Evolutionary conservation across 805 yeast genomes (phyloP), one percentile per base, ranked within the genome.

Genomic region (Yamadazyma endophytica): DNA sequence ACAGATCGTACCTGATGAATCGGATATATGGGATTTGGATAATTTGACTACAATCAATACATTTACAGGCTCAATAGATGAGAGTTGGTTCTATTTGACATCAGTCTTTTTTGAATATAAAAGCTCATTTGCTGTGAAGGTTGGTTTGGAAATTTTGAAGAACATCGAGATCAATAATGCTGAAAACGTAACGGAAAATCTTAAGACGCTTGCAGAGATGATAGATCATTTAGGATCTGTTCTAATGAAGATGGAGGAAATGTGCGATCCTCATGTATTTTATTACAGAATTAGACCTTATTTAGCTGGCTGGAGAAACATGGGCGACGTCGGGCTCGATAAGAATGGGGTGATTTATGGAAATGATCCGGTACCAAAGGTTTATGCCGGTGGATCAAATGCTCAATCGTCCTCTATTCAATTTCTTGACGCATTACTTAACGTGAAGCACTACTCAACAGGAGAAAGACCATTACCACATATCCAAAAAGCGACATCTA

Each of bases 251-350:
- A 83, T 89, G 92, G 88, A 84, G 49, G 95, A 89, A 44, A 82
- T 82, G 82, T 86, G 96, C 56, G 96, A 88, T 50, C 97, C 97
- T 3, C 94, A 87, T 52, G 79, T 83, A 4, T 89, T 90, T 54
- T 89, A 85, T 57, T 84, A 73, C 63, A 73, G 90, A 38, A 72
- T 89, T 27, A 71, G 97, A 49, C 97, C 97, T 1, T 89, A 74
- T 47, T 63, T 90, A 42, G 96, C 96, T 1, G 97, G 97, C 2
- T 90, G 96, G 94, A 79, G 79, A 51, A 85, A 85, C 49, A 89
- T 90, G 96, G 76, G 74, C 16, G 86, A 77, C 34, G 88, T 81
- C 2, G 97, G 97, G 0, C 67, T 89, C 36, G 59, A 52, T 38
- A 65, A 66, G 28, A 57, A 78, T 36, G 97, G 97, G 1, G 80